These are phyloP conservation scores for Apiospora arundinis DNA, from an alignment of 2,329 filamentous ascomycete species.

Conservation along the genomic window DNA sequence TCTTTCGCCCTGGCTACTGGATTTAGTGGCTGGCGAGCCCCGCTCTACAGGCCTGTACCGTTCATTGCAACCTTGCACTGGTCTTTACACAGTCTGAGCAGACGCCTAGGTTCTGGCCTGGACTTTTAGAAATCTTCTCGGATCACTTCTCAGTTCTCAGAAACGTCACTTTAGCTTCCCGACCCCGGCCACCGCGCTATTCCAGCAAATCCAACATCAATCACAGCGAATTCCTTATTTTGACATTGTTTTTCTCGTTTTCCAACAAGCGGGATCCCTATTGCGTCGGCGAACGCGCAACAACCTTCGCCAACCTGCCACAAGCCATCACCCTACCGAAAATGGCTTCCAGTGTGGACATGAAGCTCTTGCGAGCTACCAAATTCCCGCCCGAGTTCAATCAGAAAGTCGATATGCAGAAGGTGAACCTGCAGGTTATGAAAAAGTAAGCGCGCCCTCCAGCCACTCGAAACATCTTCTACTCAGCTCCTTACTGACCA, in stretches of 20 bases:
- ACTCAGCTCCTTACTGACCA: slow-evolving; percentile 24
- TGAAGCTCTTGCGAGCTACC: slow-evolving; percentile 86
- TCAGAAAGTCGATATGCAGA: slow-evolving; percentile 95
- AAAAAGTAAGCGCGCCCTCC: slow-evolving; percentile 73
- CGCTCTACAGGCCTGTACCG: not conserved
- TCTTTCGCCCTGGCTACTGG: slow-evolving; percentile 13
- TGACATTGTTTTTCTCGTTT: not conserved
- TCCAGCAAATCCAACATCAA: not conserved
- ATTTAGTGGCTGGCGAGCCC: not conserved
- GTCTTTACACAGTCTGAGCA: not conserved
- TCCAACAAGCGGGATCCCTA: not conserved
- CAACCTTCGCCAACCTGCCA: not conserved
- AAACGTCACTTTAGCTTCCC: not conserved
- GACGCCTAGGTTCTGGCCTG: not conserved
- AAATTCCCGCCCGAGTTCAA: slow-evolving; percentile 95
- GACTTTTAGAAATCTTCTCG: not conserved
- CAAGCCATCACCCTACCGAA: not conserved
- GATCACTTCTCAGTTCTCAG: not conserved
- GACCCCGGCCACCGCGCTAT: slow-evolving; percentile 6
- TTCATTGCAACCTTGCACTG: slow-evolving; percentile 9
- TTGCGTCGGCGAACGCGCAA: slow-evolving; percentile 9
- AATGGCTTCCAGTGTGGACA: slow-evolving; percentile 86
- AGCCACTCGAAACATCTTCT: too few species aligned
- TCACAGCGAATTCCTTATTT: not conserved
- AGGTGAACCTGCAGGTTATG: slow-evolving; percentile 97